Evolutionary conservation across 2,329 filamentous ascomycete genomes (phyloP).

Genomic region (Cadophora sp.): DNA sequence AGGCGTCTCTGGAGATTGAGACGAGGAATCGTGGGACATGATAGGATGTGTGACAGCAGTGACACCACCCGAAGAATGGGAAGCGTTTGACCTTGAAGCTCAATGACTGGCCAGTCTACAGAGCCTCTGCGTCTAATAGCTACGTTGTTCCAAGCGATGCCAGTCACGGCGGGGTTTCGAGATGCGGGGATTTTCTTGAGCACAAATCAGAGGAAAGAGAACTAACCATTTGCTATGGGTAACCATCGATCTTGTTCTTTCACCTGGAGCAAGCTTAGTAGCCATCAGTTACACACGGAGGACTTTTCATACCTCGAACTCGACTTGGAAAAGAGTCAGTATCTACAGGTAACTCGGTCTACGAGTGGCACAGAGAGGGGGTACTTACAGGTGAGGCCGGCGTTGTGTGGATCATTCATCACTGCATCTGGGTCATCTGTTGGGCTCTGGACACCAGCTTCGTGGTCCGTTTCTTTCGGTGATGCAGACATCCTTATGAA

Average conservation of each 20-base stretch:
- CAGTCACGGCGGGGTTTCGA: constrained; percentile 48
- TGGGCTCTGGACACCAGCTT: constrained; percentile 90
- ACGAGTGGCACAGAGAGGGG: constrained; percentile 19
- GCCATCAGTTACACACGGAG: constrained; percentile 19
- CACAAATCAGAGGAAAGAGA: constrained; percentile 58
- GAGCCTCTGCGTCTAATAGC: constrained; percentile 49
- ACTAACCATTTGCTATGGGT: constrained; percentile 99
- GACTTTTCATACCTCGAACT: constrained; percentile 25
- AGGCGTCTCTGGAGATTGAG: constrained; percentile 55
- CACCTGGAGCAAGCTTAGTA: constrained; percentile 25
- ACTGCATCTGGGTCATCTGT: constrained; percentile 88
- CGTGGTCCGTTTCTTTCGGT: constrained; percentile 85
- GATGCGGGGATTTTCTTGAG: constrained; percentile 44
- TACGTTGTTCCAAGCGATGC: constrained; percentile 57
- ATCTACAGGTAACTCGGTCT: constrained; percentile 65
- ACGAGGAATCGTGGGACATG: constrained; percentile 67
- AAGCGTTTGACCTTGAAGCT: constrained; percentile 43
- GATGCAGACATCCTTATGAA: constrained; percentile 90
- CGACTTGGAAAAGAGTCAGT: constrained; percentile 19
- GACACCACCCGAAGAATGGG: constrained; percentile 38
- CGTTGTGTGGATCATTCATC: constrained; percentile 88
- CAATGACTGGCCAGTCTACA: constrained; percentile 43
- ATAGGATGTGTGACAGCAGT: constrained; percentile 45
- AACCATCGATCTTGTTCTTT: constrained; percentile 99
- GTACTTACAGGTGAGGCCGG: constrained; percentile 68